Conservation (phyloP, 139 green algal genomes). For the Zygnema circumcarinatum region DNA sequence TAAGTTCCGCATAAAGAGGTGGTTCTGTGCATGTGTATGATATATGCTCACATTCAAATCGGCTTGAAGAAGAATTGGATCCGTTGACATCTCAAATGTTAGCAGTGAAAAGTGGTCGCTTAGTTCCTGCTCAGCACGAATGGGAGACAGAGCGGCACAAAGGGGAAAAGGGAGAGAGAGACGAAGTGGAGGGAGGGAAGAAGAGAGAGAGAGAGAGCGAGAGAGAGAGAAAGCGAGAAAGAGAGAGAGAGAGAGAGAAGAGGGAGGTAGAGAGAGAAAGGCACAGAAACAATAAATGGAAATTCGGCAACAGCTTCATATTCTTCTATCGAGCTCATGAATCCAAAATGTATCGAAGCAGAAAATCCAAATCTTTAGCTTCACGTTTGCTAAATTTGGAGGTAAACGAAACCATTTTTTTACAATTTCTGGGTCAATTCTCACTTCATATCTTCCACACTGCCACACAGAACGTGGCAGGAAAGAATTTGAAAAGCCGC, state of each 20-base stretch:
- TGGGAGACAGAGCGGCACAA: no score
- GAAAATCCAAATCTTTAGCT: neutral
- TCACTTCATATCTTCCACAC: slow-evolving; percentile 21
- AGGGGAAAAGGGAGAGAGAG: no score
- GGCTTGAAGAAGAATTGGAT: no score
- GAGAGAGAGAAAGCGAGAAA: no score
- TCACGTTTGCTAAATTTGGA: neutral
- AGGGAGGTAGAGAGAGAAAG: neutral
- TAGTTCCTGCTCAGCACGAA: no score
- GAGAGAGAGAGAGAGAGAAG: no score
- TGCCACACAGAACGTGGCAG: slow-evolving; percentile 4
- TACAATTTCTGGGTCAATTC: neutral
- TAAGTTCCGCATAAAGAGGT: neutral
- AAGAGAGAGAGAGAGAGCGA: no score
- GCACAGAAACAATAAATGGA: neutral
- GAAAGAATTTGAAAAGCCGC: neutral
- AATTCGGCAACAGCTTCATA: neutral
- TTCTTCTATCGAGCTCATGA: neutral
- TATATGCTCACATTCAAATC: no score
- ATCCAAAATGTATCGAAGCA: neutral
- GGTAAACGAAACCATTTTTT: neutral
- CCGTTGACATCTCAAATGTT: no score
- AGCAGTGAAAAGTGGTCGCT: no score
- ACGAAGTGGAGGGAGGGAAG: no score
- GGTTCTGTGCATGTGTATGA: no score